These are phyloP conservation scores for Heterococcus sp. DNA, from an alignment of 108 stramenopile genomes.

Conservation along the genomic window DNA sequence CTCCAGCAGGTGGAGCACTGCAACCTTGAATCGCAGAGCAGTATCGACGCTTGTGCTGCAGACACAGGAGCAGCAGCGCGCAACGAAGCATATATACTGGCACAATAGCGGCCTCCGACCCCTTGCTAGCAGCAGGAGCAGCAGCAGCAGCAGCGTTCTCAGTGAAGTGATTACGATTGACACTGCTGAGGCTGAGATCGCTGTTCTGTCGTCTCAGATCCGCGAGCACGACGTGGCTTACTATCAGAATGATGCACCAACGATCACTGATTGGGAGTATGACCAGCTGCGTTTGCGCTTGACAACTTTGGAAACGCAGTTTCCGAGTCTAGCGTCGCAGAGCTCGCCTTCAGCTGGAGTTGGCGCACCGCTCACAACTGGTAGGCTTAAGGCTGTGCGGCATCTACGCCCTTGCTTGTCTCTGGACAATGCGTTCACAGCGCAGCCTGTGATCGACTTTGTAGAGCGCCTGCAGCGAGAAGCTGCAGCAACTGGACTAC, in stretches of 20 bases:
- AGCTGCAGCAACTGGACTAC: not conserved
- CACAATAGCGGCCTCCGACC: no score
- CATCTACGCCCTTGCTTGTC: slow-evolving; percentile 33
- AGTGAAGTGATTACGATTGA: no score
- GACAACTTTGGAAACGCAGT: slow-evolving; percentile 11
- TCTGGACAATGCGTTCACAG: slow-evolving; percentile 43
- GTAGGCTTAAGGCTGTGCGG: slow-evolving; percentile 11
- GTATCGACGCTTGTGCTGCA: no score
- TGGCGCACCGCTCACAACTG: not conserved
- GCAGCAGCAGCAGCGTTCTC: no score
- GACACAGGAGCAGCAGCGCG: no score
- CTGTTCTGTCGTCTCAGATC: slow-evolving; percentile 19
- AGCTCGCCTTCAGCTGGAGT: slow-evolving; percentile 3
- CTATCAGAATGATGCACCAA: slow-evolving; percentile 25
- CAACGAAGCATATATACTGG: no score
- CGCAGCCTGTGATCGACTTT: slow-evolving; percentile 15
- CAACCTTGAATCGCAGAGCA: no score
- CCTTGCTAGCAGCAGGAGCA: no score
- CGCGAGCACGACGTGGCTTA: slow-evolving; percentile 28
- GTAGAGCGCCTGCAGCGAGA: slow-evolving; percentile 9
- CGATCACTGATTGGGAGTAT: slow-evolving; percentile 39
- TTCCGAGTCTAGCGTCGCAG: slow-evolving; percentile 8
- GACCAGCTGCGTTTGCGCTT: slow-evolving; percentile 31
- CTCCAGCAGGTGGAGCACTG: no score
- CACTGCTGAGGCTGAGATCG: slow-evolving; percentile 21